Base-by-base conservation (phyloP, 139 green algal species). In the Chlorella sorokiniana region DNA sequence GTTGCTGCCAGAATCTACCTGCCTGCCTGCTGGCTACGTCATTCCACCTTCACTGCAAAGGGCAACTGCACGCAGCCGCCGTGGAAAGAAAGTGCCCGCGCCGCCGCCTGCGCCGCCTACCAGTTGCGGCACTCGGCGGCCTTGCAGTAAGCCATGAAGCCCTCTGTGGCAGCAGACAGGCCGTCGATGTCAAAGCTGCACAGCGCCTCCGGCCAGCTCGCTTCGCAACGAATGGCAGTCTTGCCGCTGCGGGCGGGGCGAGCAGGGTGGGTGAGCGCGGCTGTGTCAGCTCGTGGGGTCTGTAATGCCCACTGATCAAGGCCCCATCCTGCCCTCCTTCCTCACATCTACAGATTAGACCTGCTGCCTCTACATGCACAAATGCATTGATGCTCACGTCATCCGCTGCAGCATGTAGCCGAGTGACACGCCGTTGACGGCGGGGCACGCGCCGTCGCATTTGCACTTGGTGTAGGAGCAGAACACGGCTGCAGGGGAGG, bases 101-200 rank as follows among this genome's bases (percentile, higher is more conserved):
- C n/a, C n/a, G 56, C n/a, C 29, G 45, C 51, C 22, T 4, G 31
- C 51, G 29, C 23, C 23, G 37, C 35, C 38, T 51, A 37, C 38
- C 56, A 65, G 16, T 11, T 11, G 62, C 62, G 77, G 77, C 77
- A 69, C 64, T 81, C 75, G 38, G 51, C 75, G 31, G 41, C 75
- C 75, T 81, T 38, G 64, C 77, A 82, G 44, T 68, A 68, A 5
- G 77, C 51, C 54, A 69, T 52, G 73, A 79, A 79, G 9, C 77
- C 77, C 33, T 37, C 77, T 11, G 33, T 5, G 64, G 63, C 5
- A 45, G 75, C 75, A 48, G 40, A 54, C 41, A 82, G 35, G 22
- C 77, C 77, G 1, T 75, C 37, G 35, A 82, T 75, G 37, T 82
- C 61, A 10, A 82, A 44, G 45, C 41, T 71, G 77, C 77, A 82